Conservation (phyloP, 2,329 filamentous ascomycete species). For the Pseudogymnoascus pannorum region DNA sequence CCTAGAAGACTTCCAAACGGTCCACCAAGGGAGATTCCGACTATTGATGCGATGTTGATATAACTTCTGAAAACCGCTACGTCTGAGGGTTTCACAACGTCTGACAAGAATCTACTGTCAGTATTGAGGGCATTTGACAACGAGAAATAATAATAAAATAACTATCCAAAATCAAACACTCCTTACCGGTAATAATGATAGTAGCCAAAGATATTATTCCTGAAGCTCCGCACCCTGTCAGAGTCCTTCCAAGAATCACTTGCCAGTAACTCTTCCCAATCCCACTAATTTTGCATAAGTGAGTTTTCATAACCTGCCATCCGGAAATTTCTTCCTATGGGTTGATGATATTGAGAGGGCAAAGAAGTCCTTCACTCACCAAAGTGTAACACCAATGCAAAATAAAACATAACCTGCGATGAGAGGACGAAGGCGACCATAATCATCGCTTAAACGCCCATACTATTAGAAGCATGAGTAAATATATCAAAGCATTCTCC, state of each 20-base stretch:
- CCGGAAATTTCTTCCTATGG: neutral
- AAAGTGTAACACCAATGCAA: slow-evolving; percentile 4
- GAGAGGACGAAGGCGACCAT: neutral
- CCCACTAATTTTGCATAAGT: neutral
- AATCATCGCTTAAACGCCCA: neutral
- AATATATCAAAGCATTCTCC: neutral
- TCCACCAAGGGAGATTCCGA: neutral
- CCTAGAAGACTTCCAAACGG: neutral
- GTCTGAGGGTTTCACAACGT: neutral
- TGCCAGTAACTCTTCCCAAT: slow-evolving; percentile 2
- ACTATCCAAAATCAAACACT: neutral
- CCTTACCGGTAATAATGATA: neutral
- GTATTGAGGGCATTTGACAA: neutral
- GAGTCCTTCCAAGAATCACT: neutral
- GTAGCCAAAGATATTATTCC: slow-evolving; percentile 5
- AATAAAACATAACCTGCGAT: neutral
- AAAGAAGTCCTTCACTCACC: neutral
- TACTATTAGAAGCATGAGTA: slow-evolving; percentile 11
- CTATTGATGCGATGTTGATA: neutral
- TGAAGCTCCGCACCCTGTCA: neutral
- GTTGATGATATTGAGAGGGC: neutral
- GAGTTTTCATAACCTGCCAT: neutral
- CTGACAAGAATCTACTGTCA: neutral
- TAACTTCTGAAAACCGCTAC: slow-evolving; percentile 7
- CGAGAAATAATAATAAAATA: neutral